A percentile compares a stretch with the other conserved stretches of the same genome.
phyloP scores from a whole-genome alignment of 495 filamentous ascomycete genomes.

The Penicillium herquei region DNA sequence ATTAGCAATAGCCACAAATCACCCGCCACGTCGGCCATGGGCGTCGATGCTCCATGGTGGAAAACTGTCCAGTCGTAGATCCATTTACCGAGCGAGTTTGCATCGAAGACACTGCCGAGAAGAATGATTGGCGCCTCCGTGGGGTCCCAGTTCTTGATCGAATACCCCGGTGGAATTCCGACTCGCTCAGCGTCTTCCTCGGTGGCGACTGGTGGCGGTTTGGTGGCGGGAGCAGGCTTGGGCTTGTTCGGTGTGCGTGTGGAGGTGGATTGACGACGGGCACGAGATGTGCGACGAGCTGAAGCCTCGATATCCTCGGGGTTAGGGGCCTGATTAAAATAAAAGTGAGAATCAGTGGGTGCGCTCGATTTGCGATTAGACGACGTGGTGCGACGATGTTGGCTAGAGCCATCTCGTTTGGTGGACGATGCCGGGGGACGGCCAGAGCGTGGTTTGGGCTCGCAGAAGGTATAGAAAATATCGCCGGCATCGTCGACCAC shows the following conservation, averaged over 20 bases:
- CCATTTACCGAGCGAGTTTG: constrained; percentile 97
- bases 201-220: constrained; percentile 68
- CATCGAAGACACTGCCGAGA: constrained; percentile 93
- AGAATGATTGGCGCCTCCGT: constrained; percentile 90
- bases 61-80: constrained; percentile 99
- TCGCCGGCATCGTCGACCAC: constrained; percentile 55
- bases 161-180: constrained; percentile 87
- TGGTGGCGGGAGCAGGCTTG: constrained; percentile 41
- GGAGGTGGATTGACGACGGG: constrained; percentile 51
- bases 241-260: constrained; percentile 45
- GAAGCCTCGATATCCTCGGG: constrained; percentile 40
- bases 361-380: constrained; percentile 47
- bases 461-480: constrained; percentile 32
- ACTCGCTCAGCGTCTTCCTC: constrained; percentile 78
- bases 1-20: constrained; percentile 95
- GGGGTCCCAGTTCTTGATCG: constrained; percentile 98
- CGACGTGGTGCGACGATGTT: constrained; percentile 34
- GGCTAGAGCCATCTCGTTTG: constrained; percentile 29
- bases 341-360: constrained; percentile 54
- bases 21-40: constrained; percentile 89
- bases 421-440: constrained; percentile 24
- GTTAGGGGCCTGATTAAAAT: constrained; percentile 49
- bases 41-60: constrained; percentile 78
- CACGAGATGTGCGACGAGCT: constrained; percentile 38
- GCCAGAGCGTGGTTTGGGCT: constrained; percentile 25